phyloP scores from a whole-genome alignment of 495 filamentous ascomycete genomes.

The Talaromyces proteolyticus region DNA sequence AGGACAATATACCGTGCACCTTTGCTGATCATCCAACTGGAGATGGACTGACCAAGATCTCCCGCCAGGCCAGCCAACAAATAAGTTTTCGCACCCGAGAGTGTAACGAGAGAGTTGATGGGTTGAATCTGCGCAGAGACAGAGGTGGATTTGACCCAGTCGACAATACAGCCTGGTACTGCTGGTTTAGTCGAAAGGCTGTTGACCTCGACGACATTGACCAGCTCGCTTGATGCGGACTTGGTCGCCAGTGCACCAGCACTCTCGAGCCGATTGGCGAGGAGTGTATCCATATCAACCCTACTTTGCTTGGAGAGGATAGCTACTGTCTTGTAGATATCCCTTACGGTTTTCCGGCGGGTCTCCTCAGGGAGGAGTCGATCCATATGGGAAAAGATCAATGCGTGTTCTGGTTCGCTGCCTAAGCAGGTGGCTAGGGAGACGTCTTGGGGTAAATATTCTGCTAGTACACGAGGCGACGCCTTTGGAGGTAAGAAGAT shows the following conservation, averaged over 20 bases:
- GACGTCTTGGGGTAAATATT: not conserved
- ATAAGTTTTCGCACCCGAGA: slow-evolving; percentile 14
- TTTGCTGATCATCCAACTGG: slow-evolving; percentile 12
- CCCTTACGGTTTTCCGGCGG: not conserved
- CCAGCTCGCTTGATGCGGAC: not conserved
- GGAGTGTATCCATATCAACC: not conserved
- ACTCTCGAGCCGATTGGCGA: not conserved
- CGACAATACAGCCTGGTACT: not conserved
- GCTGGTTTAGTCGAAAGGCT: not conserved
- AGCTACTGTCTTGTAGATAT: not conserved
- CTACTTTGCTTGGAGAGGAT: not conserved
- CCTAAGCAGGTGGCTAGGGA: not conserved
- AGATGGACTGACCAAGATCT: slow-evolving; percentile 18
- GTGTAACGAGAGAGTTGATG: not conserved
- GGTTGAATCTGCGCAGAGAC: not conserved
- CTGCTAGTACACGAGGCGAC: not conserved
- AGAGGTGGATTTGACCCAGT: not conserved
- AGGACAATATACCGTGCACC: slow-evolving; percentile 15
- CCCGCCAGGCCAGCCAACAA: slow-evolving; percentile 18
- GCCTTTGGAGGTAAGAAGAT: not conserved
- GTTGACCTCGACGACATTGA: not conserved
- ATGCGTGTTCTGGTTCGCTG: not conserved
- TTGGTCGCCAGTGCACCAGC: not conserved
- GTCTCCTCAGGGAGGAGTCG: not conserved
- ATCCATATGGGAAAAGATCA: not conserved